phyloP scores from a whole-genome alignment of 768 basidiomycete genomes.

The Kwoniella bestiolae region DNA sequence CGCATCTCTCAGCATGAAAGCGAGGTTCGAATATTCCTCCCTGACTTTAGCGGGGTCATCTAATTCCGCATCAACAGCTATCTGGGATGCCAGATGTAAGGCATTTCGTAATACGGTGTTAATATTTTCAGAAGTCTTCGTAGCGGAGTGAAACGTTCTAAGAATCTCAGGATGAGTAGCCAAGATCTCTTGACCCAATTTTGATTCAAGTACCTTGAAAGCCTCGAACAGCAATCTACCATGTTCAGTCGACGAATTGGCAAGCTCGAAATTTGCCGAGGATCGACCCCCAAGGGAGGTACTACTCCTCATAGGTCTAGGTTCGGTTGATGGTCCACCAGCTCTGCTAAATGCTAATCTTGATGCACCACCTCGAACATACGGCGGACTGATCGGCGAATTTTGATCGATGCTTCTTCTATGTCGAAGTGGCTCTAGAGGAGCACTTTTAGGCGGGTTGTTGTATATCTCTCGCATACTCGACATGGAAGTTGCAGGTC shows the following conservation, averaged over 20 bases:
- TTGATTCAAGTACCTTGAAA: constrained; percentile 38
- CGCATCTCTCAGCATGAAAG: constrained; percentile 32
- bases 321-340: constrained; percentile 31
- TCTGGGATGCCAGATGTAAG: constrained; percentile 22
- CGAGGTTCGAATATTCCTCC: constrained; percentile 25
- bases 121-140: constrained; percentile 31
- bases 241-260: constrained; percentile 37
- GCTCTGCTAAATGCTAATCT: constrained; percentile 18
- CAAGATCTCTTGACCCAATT: constrained; percentile 31
- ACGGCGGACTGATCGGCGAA: constrained; percentile 27
- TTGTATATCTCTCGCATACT: constrained; percentile 33
- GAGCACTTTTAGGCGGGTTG: constrained; percentile 35
- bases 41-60: constrained; percentile 16
- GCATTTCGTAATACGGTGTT: constrained; percentile 33
- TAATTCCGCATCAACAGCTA: constrained; percentile 27
- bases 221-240: constrained; percentile 51
- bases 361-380: constrained; percentile 16
- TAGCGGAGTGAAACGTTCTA: constrained; percentile 29
- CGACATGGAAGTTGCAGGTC: constrained; percentile 48
- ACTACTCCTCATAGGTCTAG: constrained; percentile 37
- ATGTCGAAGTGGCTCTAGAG: constrained; percentile 29
- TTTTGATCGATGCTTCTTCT: constrained; percentile 29
- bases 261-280: constrained; percentile 23
- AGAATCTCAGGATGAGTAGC: constrained; percentile 29
- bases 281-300: constrained; percentile 30